Percentiles rank a stretch among this genome's conserved stretches.
phyloP scores from a whole-genome alignment of 176 grass and related monocot genomes.

The Rhynchospora tenuis region DNA sequence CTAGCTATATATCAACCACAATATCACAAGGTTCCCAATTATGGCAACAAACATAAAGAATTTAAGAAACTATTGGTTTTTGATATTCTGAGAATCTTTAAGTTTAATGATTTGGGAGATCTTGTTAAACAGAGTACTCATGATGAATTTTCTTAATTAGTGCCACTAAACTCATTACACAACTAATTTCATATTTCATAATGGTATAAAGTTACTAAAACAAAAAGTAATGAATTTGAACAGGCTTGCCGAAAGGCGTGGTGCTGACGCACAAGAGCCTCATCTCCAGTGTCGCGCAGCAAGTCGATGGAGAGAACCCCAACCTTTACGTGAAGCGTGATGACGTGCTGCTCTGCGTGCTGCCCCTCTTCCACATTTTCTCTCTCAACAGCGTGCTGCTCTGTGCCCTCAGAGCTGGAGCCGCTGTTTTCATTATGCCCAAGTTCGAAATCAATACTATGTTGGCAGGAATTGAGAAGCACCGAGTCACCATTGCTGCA shows the following conservation, averaged over 20 bases:
- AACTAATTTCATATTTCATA: no score
- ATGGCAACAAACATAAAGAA: no score
- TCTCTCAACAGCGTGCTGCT: conserved; percentile 37
- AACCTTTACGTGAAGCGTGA: conserved; percentile 25
- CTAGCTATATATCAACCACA: no score
- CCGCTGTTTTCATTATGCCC: conserved; percentile 37
- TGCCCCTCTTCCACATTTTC: conserved; percentile 50
- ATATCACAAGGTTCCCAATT: no score
- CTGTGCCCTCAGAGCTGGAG: conserved; percentile 30
- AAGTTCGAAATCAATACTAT: conserved; percentile 40
- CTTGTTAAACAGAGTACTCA: no score
- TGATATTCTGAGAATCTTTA: no score
- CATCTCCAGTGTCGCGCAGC: conserved; percentile 31
- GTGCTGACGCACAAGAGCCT: conserved; percentile 40
- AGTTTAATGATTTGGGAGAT: no score
- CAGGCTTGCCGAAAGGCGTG: conserved; percentile 37
- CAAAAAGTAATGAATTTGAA: background rate
- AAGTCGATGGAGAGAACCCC: conserved; percentile 40
- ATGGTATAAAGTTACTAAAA: background rate
- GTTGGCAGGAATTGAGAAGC: conserved; percentile 26
- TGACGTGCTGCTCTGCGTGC: conserved; percentile 42
- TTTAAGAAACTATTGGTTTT: no score
- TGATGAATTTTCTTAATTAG: no score
- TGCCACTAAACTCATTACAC: no score
- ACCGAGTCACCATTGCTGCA: conserved; percentile 37